Evolutionary conservation across 2,329 filamentous ascomycete species (phyloP).

Genomic region (Epichloe uncinata): DNA sequence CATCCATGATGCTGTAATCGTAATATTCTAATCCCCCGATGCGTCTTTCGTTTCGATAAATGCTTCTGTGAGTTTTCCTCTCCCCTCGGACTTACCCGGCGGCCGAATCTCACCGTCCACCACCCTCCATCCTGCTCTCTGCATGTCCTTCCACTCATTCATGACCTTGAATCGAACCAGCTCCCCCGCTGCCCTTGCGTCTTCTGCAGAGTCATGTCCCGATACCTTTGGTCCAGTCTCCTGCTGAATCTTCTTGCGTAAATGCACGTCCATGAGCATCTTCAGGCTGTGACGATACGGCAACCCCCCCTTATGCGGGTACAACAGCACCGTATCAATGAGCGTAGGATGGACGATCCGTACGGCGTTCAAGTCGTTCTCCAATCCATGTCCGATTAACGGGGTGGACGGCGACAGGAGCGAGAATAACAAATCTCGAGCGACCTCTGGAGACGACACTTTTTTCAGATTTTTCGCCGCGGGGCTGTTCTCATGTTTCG

Average conservation of each 20-base stretch:
- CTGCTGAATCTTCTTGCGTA: conserved; percentile 68
- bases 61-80: conserved; percentile 21
- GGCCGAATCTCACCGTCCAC: conserved; percentile 33
- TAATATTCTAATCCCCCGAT: neutral
- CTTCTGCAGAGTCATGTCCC: conserved; percentile 88
- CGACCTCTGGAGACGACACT: conserved; percentile 59
- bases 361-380: conserved; percentile 83
- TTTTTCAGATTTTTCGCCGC: conserved; percentile 43
- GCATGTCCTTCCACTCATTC: conserved; percentile 56
- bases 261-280: conserved; percentile 51
- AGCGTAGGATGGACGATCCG: conserved; percentile 75
- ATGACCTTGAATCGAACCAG: conserved; percentile 60
- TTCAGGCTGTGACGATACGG: conserved; percentile 72
- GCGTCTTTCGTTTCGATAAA: conserved; percentile 20
- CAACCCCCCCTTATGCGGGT: conserved; percentile 59
- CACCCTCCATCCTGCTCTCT: conserved; percentile 53
- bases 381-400: conserved; percentile 82
- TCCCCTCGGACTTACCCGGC: conserved; percentile 17
- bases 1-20: neutral
- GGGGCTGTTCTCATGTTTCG: conserved; percentile 11
- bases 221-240: conserved; percentile 34
- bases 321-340: conserved; percentile 77
- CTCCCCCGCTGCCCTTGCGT: conserved; percentile 80
- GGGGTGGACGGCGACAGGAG: conserved; percentile 66
- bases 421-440: conserved; percentile 64